Base-by-base conservation (phyloP, 2,329 filamentous ascomycete species). In the Cadophora gregata region DNA sequence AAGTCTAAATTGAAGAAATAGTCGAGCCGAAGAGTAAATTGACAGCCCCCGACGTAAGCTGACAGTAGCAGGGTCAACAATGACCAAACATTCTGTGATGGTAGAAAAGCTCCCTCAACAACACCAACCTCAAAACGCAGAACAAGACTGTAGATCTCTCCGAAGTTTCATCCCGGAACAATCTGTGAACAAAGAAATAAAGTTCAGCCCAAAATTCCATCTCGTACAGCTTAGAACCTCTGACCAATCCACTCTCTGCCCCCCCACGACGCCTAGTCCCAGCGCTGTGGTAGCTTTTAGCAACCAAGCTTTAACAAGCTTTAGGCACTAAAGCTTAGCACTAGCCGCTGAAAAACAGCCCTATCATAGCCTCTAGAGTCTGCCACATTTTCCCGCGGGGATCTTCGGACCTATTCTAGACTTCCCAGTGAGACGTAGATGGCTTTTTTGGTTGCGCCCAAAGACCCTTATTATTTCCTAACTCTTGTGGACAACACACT, bases 41-140 rank as follows among this genome's bases (percentile, higher is more conserved):
- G 10, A 8, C 56, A 59, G 56, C 56, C 56, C 45, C 24, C 33
- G 56, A 59, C 56, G 38, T 59, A 38, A 59, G 38, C 38, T 16
- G 38, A 19, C 5, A 16, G 5, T 42, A 42, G 38, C 19, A 33
- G 5, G 31, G 31, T 42, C 19, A 16, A 14, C 36, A 38, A 14
- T 9, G 12, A n/a, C 29, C 9, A 21, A 24, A 9, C 19, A 19
- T 16, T 16, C 4, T n/a, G n/a, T n/a, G 25, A 27, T 24, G 10
- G 24, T 24, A 38, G 36, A 33, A 4, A 14, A n/a, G 8, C 33
- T 45, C 19, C 21, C 5, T 27, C n/a, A 9, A 33, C 33, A 8
- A 6, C 14, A 25, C 24, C 14, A n/a, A 48, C 27, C 38, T 47
- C 6, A 48, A 21, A 12, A 21, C 3, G 42, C 14, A 47, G n/a